These are phyloP conservation scores for Trypanosomatidae sp. DNA, from an alignment of 208 protist species.

Conservation along the genomic window DNA sequence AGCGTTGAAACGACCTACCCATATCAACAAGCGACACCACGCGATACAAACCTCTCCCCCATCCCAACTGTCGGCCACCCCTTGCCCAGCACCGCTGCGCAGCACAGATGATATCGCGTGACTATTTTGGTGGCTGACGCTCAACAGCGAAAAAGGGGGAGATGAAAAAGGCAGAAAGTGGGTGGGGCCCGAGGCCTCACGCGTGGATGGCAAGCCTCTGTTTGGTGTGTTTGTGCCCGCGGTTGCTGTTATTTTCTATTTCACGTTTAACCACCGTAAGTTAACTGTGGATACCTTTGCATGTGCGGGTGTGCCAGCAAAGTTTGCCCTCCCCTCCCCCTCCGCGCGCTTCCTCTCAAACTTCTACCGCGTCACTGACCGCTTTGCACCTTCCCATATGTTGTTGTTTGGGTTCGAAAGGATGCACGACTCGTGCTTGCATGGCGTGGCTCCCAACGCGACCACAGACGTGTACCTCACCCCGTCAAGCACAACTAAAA, in stretches of 20 bases:
- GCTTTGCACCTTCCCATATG: not conserved
- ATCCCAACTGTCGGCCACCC: not conserved
- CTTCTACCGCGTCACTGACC: not conserved
- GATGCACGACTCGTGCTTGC: not conserved
- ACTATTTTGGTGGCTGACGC: not conserved
- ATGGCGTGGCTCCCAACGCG: not conserved
- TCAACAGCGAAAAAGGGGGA: not conserved
- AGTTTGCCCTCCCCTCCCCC: not conserved
- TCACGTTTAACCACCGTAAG: not conserved
- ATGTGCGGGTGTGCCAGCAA: not conserved
- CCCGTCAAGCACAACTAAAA: not conserved
- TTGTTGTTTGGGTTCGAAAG: not conserved
- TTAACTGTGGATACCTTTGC: not conserved
- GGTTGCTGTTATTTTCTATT: conserved; percentile 3
- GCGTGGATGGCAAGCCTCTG: not conserved
- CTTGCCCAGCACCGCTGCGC: not conserved
- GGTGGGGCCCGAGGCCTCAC: not conserved
- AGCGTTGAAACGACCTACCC: not conserved
- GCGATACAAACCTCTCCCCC: not conserved
- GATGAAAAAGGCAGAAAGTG: not conserved
- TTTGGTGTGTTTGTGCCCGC: not conserved
- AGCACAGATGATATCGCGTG: not conserved
- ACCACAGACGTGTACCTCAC: not conserved
- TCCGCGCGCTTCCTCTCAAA: not conserved
- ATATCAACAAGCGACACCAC: not conserved